Base-by-base conservation (phyloP, 768 basidiomycete species). In the Suillus variegatus region DNA sequence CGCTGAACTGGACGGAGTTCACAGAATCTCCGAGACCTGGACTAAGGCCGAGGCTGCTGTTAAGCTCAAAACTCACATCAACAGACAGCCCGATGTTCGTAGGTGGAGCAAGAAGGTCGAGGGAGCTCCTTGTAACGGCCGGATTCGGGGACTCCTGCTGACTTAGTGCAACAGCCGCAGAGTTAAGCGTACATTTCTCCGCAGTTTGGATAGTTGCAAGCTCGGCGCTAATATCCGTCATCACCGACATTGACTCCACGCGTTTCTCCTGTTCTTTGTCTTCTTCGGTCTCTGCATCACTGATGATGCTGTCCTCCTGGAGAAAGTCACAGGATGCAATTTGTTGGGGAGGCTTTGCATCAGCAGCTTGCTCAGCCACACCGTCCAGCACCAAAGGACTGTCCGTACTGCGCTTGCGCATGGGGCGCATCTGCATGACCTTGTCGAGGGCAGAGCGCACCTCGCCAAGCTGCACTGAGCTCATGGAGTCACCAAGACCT, bases 401-500 rank as follows among this genome's bases (percentile, higher is more conserved):
- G 58, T 84, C 80, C 51, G 75, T 71, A 56, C 82, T 84, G 64
- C 78, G 75, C 67, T 81, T 79, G 56, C 76, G 78, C 71, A 81
- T 67, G 61, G 87, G 71, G 47, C 84, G 79, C 64, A 81, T 76
- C 66, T 84, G 82, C 28, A 89, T 81, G 58, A 84, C 83, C 58
- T 85, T 85, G 72, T 91, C 90, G 40, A 92, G 80, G 7, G 90
- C 89, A 66, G 87, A 88, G 66, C 86, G 85, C 85, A 90, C 89
- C 56, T 90, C 90, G 66, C 85, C 83, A n/a, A 88, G 86, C 68
- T 87, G 84, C 35, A 86, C 80, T 58, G 83, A 81, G 10, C 82
- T 81, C 72, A 83, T 73, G 16, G 81, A 83, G 78, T 81, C 69
- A 69, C 78, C 72, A 60, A 74, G 55, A 60, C 69, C 68, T 43